Conservation (phyloP, 192 early-diverging fungal species). For the Pilaira anomala region DNA sequence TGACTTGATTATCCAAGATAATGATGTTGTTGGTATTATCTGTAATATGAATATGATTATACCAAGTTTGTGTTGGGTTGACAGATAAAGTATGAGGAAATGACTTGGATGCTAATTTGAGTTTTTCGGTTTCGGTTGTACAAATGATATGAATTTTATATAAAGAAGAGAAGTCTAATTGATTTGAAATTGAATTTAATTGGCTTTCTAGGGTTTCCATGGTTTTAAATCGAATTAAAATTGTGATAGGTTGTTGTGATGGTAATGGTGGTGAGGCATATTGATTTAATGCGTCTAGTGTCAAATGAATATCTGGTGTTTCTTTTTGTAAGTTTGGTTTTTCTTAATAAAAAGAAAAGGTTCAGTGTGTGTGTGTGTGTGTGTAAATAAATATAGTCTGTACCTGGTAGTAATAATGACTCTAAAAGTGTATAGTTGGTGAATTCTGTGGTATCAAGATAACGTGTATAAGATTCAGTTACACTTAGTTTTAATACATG, state of each 20-base stretch:
- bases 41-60: no score
- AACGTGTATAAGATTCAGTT: background rate
- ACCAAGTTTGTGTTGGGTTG: constrained; percentile 2
- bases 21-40: no score
- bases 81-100: no score
- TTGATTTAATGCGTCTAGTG: background rate
- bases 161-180: background rate
- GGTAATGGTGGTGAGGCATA: background rate
- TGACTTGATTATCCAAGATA: constrained; percentile 1
- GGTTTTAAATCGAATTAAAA: background rate
- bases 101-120: no score
- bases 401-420: background rate
- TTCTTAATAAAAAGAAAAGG: constrained; percentile 2
- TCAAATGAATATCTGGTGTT: background rate
- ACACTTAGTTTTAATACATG: constrained; percentile 3
- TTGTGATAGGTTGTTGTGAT: background rate
- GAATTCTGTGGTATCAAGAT: constrained; percentile 6
- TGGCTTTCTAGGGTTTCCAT: background rate
- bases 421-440: constrained; percentile 6
- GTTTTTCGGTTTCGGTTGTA: no score
- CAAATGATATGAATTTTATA: background rate
- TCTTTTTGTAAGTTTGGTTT: no score
- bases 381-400: no score
- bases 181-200: background rate
- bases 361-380: no score